Evolutionary conservation across 176 grass and related monocot species (phyloP), one percentile per base, ranked within the genome.

Genomic region (Panicum miliaceum): DNA sequence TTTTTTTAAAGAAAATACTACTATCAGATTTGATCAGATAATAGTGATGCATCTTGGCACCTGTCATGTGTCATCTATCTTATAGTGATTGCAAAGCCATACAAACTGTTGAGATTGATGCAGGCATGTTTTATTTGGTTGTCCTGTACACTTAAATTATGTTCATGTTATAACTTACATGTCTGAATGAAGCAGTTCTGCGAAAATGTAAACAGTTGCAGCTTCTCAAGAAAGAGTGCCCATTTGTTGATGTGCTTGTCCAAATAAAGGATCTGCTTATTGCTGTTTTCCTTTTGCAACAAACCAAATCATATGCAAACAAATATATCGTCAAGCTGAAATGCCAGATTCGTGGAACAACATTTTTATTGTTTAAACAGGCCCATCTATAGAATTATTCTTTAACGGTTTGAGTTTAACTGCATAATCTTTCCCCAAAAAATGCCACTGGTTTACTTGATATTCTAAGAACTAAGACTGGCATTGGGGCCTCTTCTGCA

Each of bases 71-170:
- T 59, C 26, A 12, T 61, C 64, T 26, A 74, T 4, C 41, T 74
- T 83, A 63, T 12, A 40, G 12, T 40, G 29, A 14, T 27, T 50
- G 11, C 27, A 62, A 47, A 36, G 0, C 10, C 29, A 61, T 26
- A 18, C 12, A 69, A 56, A 41, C 25, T 50, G 0, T 79, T 86
- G 32, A n/a, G 14, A 0, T 63, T 76, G 71, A 84, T 75, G n/a
- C 34, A 84, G n/a, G 5, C 8, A 54, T 84, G 42, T 34, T 42
- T 52, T 60, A 82, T 11, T 47, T 60, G 51, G 20, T 18, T 81
- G 53, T 1, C 18, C 47, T 43, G 8, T 61, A 46, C 38, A 42
- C 51, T 56, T 19, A 27, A 42, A 14, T 19, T 82, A 43, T 46
- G 27, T 82, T 82, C 52, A 14, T 59, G 37, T 54, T n/a, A n/a